A percentile compares a stretch with the other conserved stretches of the same genome.
Conservation (phyloP, 2,329 filamentous ascomycete species). For the Fusarium keratoplasticum region DNA sequence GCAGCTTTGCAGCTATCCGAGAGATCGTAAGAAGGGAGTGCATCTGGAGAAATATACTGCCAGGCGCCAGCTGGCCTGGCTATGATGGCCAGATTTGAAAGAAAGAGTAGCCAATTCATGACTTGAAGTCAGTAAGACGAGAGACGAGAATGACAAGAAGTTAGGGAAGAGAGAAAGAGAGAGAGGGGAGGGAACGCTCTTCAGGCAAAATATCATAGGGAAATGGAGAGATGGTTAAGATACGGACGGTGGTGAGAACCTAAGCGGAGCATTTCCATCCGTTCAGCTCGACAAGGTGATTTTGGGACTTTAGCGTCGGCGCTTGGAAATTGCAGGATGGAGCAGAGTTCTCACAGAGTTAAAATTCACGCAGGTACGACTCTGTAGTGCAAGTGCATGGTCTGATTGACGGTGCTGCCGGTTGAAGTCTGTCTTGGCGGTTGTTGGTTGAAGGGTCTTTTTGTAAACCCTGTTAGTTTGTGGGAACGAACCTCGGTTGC, state of each 20-base stretch:
- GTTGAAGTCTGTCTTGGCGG: not conserved
- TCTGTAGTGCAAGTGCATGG: not conserved
- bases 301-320: not conserved
- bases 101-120: constrained; percentile 1
- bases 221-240: not conserved
- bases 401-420: not conserved
- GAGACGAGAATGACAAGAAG: not conserved
- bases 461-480: not conserved
- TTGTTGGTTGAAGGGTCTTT: constrained; percentile 5
- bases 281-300: not conserved
- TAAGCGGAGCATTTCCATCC: not conserved
- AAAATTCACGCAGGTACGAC: not conserved
- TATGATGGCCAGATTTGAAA: not conserved
- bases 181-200: not conserved
- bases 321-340: not conserved
- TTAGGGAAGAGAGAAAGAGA: not conserved
- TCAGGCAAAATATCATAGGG: not conserved
- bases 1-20: not conserved
- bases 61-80: not conserved
- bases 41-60: constrained; percentile 4
- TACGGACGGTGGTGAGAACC: not conserved
- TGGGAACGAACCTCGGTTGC: not conserved
- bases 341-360: not conserved
- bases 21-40: not conserved
- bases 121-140: not conserved